Conservation (phyloP, 345 rosid species). For the Eucalyptus albens region DNA sequence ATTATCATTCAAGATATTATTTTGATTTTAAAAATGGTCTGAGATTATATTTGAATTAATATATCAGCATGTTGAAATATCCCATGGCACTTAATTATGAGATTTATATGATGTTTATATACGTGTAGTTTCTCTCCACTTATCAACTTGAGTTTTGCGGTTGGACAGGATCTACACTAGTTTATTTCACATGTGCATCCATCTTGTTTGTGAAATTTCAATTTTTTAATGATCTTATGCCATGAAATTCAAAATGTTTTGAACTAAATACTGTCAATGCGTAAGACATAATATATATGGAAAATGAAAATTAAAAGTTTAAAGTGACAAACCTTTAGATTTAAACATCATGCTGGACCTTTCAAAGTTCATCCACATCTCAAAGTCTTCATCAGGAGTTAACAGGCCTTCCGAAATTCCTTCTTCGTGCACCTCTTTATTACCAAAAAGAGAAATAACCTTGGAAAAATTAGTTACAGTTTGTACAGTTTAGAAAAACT, state of each 20-base stretch:
- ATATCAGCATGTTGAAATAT: not conserved
- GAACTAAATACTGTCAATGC: not conserved
- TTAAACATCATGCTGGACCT: not conserved
- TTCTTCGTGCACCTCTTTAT: not conserved
- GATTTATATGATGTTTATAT: not conserved
- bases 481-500: not conserved
- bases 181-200: fast-evolving
- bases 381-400: fast-evolving
- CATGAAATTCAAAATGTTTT: not conserved
- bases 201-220: not conserved
- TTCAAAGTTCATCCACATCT: fast-evolving
- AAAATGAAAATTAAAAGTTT: not conserved
- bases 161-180: not conserved
- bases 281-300: no score
- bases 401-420: not conserved
- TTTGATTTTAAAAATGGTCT: not conserved
- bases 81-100: not conserved
- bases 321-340: not conserved
- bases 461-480: not conserved
- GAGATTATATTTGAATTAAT: not conserved
- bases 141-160: not conserved
- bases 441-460: not conserved
- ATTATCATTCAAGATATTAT: not conserved
- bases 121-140: fast-evolving
- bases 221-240: fast-evolving